Base-by-base conservation (phyloP, 257 asterid genomes). In the Forsythia suspensa region DNA sequence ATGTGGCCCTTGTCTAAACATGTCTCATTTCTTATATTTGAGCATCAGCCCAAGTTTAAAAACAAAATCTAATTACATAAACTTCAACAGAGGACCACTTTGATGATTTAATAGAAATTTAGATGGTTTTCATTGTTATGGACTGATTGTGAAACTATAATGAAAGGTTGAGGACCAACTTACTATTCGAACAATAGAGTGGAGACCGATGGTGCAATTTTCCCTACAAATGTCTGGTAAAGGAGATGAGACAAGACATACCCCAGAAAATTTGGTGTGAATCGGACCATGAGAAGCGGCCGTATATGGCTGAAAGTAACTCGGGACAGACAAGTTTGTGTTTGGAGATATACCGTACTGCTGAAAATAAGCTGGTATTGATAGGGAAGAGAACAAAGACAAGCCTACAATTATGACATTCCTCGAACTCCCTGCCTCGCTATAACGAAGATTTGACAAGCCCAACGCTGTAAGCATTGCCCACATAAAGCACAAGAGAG, bases 401-500 rank as follows among this genome's bases (percentile, higher is more conserved):
- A 96, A 78, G 59, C 99, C 99, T 2, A 96, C 96, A 11, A 94
- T 96, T 80, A 96, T 96, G 40, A 96, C 89, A 88, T 96, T 96
- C 78, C 99, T 92, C 2, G 99, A 94, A 86, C 99, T 96, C 70
- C 99, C 99, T 0, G 97, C 97, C 85, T 94, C 97, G 2, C 99
- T 94, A 79, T 96, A 94, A 4, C 99, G 88, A 80, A 96, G 84
- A 71, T 96, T 96, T 52, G 99, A 96, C 86, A 96, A 81, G 76
- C 98, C 99, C 76, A 96, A 73, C 8, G 99, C 98, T 0, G 97
- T 80, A 76, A 96, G 97, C 97, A 96, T 91, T 3, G 96, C 97
- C 97, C 99, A 96, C 99, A 96, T 94, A 83, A 94, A 91, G 92
- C 99, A 96, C 85, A 96, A 82, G 72, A 96, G 94, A 81, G 97